Evolutionary conservation across 2,329 filamentous ascomycete genomes (phyloP).

Genomic region (Geosmithia flava): DNA sequence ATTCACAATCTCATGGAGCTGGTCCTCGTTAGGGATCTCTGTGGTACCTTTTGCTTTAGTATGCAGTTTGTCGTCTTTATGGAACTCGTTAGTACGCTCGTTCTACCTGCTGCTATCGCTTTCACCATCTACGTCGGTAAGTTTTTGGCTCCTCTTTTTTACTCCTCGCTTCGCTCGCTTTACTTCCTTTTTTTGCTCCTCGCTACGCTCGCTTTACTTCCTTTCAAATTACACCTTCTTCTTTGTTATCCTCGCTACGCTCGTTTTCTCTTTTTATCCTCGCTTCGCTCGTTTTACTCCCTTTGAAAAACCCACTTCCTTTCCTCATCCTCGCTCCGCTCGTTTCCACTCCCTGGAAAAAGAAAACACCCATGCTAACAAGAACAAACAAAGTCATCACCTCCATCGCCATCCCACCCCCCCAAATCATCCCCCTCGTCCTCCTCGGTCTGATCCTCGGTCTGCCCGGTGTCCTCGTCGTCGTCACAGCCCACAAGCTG

Average conservation of each 20-base stretch:
- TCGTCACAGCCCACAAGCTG: slow-evolving; percentile 85
- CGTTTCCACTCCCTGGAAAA: too few species aligned
- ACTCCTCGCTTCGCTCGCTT: not conserved
- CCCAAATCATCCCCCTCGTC: slow-evolving; percentile 82
- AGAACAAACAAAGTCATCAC: slow-evolving; percentile 51
- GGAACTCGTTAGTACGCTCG: slow-evolving; percentile 86
- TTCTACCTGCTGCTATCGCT: slow-evolving; percentile 87
- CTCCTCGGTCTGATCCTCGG: slow-evolving; percentile 85
- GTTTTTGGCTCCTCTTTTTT: slow-evolving; percentile 17
- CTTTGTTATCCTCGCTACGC: not conserved
- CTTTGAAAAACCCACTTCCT: not conserved
- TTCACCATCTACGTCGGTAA: slow-evolving; percentile 94
- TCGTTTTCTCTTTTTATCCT: not conserved
- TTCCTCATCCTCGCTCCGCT: too few species aligned
- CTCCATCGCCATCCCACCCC: slow-evolving; percentile 64
- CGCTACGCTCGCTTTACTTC: too few species aligned
- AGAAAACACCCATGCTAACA: not conserved
- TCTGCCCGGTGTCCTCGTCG: slow-evolving; percentile 81
- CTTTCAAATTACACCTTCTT: too few species aligned
- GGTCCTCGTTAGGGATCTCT: slow-evolving; percentile 86
- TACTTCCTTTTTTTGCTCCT: too few species aligned
- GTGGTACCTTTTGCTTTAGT: slow-evolving; percentile 98
- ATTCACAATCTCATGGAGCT: slow-evolving; percentile 98
- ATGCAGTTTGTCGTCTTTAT: slow-evolving; percentile 99
- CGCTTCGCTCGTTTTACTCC: not conserved